Evolutionary conservation across 768 basidiomycete genomes (phyloP).

Genomic region (Lactarius evosmus): DNA sequence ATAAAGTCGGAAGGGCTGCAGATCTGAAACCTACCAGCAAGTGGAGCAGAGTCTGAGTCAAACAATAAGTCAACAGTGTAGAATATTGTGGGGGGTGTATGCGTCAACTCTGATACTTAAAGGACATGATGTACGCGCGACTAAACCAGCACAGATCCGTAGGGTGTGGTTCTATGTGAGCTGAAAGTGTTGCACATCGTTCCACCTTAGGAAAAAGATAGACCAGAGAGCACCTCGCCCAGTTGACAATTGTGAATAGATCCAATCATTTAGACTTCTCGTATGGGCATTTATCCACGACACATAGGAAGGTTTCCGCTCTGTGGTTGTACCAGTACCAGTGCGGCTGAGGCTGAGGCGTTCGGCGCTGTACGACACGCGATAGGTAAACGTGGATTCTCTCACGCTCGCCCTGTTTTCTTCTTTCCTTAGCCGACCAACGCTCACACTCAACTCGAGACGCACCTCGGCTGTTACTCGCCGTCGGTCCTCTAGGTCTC

Average conservation of each 20-base stretch:
- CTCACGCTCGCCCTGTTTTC: neutral
- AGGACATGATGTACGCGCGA: too few species aligned
- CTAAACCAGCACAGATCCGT: too few species aligned
- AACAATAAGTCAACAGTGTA: neutral
- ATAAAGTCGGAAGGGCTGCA: neutral
- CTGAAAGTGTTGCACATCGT: neutral
- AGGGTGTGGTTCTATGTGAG: neutral
- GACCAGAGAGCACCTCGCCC: neutral
- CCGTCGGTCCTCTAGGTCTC: conserved; percentile 14
- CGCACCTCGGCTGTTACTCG: neutral
- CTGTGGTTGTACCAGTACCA: neutral
- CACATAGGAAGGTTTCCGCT: neutral
- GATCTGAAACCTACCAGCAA: neutral
- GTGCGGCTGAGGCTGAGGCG: too few species aligned
- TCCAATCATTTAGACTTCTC: neutral
- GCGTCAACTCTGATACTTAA: too few species aligned
- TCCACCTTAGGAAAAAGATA: neutral
- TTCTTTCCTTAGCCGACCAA: neutral
- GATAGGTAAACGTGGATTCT: neutral
- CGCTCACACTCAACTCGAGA: neutral
- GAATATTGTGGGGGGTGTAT: neutral
- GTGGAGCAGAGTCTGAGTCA: neutral
- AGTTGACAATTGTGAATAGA: neutral
- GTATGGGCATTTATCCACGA: neutral
- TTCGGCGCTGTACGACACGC: neutral